Evolutionary conservation across 208 protist species (phyloP).

Genomic region (Acanthamoeba triangularis): DNA sequence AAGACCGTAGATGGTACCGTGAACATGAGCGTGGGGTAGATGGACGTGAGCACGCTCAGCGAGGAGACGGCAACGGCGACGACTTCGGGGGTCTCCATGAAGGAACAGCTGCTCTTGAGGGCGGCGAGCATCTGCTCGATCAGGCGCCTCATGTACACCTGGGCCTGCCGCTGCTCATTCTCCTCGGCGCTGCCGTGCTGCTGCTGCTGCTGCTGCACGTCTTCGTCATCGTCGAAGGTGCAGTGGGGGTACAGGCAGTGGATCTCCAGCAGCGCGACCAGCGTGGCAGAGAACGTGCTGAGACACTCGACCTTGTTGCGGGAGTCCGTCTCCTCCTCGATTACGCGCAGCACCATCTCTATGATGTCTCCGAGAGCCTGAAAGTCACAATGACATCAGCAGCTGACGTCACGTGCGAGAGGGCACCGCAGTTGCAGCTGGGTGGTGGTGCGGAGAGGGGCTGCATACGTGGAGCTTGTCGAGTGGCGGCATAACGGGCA

Average conservation of each 20-base stretch:
- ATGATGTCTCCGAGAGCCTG: background rate
- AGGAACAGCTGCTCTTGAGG: constrained; percentile 15
- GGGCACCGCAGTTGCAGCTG: background rate
- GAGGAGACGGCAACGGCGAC: constrained; percentile 5
- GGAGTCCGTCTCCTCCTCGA: background rate
- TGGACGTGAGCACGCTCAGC: constrained; percentile 52
- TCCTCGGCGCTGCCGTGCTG: background rate
- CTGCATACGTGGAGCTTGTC: background rate
- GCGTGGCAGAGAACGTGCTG: background rate
- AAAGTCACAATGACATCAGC: background rate
- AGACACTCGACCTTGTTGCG: background rate
- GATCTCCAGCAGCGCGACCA: background rate
- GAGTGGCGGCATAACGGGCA: background rate
- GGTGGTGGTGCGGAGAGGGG: too few relatives aligned
- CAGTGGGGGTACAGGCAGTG: constrained; percentile 20
- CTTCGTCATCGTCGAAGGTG: background rate
- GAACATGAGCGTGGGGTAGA: constrained; percentile 60
- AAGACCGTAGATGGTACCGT: background rate
- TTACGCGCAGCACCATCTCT: background rate
- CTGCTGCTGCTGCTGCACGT: background rate
- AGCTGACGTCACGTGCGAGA: background rate
- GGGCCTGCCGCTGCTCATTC: background rate
- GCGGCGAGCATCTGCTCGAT: constrained; percentile 14
- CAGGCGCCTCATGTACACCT: background rate
- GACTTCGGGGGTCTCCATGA: constrained; percentile 5